Evolutionary conservation across 306 rosid genomes (phyloP), one percentile per base, ranked within the genome.

Genomic region (Notholithocarpus densiflorus): DNA sequence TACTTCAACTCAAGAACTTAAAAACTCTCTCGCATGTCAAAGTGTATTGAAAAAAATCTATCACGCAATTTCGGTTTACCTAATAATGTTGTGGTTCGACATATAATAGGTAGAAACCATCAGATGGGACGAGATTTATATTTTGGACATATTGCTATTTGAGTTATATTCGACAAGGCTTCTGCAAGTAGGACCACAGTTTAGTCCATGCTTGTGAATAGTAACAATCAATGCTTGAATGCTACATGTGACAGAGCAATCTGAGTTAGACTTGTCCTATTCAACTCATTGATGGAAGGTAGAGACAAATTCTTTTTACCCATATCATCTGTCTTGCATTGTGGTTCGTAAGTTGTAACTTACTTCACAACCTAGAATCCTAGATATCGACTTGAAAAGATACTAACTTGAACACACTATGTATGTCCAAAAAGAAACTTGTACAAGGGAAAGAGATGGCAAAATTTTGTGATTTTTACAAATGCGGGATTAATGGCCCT

Each of bases 161-260:
- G 72, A 66, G 1, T 19, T 48, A 1, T 19, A 9, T 34, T 32
- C 15, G 72, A 66, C 72, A 66, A 34, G 51, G 9, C 20, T 21
- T 17, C 48, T 27, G 56, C 56, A 64, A 79, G 74, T 73, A 79
- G 78, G 82, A 32, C 83, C 83, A 60, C 62, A 71, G 2, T 48
- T 75, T 72, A 72, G 51, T 66, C 62, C 51, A 13, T 51, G 76
- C 84, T 68, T 56, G 56, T 6, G 84, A 81, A 45, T 15, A 31
- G 84, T 69, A 59, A 27, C 73, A 24, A 81, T 81, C 80, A 59
- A 27, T 75, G 69, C 55, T 8, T 75, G 43, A 80, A 74, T 80
- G 79, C 84, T 60, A 31, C 82, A 80, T 80, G 83, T 80, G 83
- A 80, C 74, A 32, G 29, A 32, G 56, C 48, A 60, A 72, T 62